Conservation (phyloP, 2,329 filamentous ascomycete genomes). For the Lachnellula occidentalis region DNA sequence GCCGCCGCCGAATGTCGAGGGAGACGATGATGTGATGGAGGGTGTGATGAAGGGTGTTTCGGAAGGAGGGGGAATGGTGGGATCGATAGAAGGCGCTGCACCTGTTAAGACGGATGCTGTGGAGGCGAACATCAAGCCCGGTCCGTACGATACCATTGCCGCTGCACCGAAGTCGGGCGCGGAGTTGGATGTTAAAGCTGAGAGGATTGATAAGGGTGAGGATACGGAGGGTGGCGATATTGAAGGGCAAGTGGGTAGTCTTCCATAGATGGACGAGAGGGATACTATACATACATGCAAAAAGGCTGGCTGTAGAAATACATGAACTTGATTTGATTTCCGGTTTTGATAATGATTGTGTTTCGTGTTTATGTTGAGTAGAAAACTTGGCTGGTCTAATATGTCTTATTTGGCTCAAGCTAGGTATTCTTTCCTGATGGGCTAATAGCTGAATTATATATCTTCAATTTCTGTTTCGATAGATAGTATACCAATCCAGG, state of each 20-base stretch:
- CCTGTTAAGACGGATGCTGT: conserved; percentile 10
- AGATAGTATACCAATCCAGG: too few species aligned
- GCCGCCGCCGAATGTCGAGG: conserved; percentile 12
- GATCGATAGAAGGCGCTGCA: conserved; percentile 17
- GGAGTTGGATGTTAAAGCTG: conserved; percentile 20
- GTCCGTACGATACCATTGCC: conserved; percentile 21
- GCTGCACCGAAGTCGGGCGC: conserved; percentile 10
- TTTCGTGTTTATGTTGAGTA: too few species aligned
- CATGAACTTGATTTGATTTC: too few species aligned
- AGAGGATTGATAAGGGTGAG: conserved; percentile 22
- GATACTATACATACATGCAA: neutral
- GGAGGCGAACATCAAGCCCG: conserved; percentile 19
- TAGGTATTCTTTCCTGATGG: too few species aligned
- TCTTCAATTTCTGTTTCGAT: too few species aligned
- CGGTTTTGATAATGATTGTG: too few species aligned
- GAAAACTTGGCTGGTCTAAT: too few species aligned
- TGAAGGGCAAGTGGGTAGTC: conserved; percentile 16
- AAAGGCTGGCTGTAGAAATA: too few species aligned
- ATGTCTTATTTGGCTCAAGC: too few species aligned
- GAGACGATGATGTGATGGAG: conserved; percentile 21
- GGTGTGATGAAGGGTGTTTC: conserved; percentile 17
- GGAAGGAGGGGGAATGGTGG: conserved; percentile 4
- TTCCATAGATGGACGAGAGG: conserved; percentile 7
- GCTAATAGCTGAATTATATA: too few species aligned
- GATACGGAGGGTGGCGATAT: conserved; percentile 14